Evolutionary conservation across 257 asterid species (phyloP).

Genomic region (Echium plantagineum): DNA sequence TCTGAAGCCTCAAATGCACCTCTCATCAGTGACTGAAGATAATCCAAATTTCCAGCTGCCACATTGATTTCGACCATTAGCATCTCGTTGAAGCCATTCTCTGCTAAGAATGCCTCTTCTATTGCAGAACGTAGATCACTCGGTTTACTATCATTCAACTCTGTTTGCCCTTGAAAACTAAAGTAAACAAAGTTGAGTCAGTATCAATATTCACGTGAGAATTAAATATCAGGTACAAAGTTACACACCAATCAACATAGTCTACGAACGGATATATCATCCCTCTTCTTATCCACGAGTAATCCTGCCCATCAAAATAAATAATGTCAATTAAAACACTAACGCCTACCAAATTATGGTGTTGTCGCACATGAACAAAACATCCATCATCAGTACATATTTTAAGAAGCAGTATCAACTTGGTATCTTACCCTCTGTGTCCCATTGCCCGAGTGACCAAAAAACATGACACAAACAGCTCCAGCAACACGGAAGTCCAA

Average conservation of each 20-base stretch:
- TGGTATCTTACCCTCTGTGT: constrained; percentile 70
- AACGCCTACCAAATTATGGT: constrained; percentile 5
- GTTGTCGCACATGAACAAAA: constrained; percentile 3
- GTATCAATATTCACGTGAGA: constrained; percentile 13
- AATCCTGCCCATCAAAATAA: constrained; percentile 60
- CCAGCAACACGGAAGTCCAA: constrained; percentile 47
- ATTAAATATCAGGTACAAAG: constrained; percentile 11
- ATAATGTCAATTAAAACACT: constrained; percentile 17
- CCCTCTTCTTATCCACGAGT: constrained; percentile 84
- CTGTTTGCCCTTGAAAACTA: constrained; percentile 95
- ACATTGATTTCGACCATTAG: constrained; percentile 85
- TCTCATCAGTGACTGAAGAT: constrained; percentile 56
- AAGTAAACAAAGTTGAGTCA: constrained; percentile 24
- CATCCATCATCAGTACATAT: not conserved
- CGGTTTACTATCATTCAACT: constrained; percentile 68
- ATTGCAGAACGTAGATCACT: constrained; percentile 78
- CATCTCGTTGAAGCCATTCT: constrained; percentile 82
- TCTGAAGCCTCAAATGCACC: constrained; percentile 56
- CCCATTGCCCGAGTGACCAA: constrained; percentile 94
- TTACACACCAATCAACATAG: constrained; percentile 69
- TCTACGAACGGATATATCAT: constrained; percentile 86
- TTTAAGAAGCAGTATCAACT: not conserved
- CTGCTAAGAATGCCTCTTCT: constrained; percentile 92
- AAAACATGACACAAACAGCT: constrained; percentile 89
- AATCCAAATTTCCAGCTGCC: constrained; percentile 76